A percentile compares a stretch with the other conserved stretches of the same genome.
These are phyloP conservation scores for Colletotrichum filicis DNA, from an alignment of 2,329 filamentous ascomycete genomes.

Conservation along the genomic window DNA sequence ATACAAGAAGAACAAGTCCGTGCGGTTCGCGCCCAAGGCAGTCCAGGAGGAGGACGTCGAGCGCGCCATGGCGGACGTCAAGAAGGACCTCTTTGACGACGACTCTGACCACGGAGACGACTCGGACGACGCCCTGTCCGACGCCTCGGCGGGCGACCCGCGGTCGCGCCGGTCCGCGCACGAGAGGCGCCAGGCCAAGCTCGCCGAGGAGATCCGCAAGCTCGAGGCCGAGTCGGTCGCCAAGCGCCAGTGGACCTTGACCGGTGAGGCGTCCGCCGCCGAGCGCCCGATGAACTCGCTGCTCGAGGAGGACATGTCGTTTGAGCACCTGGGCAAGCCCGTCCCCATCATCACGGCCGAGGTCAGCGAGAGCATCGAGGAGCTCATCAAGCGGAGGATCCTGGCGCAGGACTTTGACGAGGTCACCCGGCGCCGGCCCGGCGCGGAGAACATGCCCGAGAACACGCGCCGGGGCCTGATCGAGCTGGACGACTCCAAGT, in stretches of 20 bases:
- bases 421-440: constrained; percentile 83
- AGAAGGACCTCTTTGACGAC: constrained; percentile 91
- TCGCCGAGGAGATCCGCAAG: constrained; percentile 89
- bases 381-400: constrained; percentile 93
- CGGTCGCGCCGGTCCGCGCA: constrained; percentile 84
- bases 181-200: constrained; percentile 85
- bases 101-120: constrained; percentile 69
- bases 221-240: constrained; percentile 90
- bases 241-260: constrained; percentile 90
- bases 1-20: constrained; percentile 53
- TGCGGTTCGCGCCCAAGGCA: constrained; percentile 51
- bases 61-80: constrained; percentile 86
- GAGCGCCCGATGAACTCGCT: constrained; percentile 92
- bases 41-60: constrained; percentile 76
- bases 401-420: constrained; percentile 93
- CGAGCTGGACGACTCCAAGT: constrained; percentile 87
- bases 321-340: constrained; percentile 94
- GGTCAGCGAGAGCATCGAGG: constrained; percentile 90
- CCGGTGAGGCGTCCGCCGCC: constrained; percentile 85
- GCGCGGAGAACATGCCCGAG: constrained; percentile 67
- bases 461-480: constrained; percentile 76
- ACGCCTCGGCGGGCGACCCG: constrained; percentile 75
- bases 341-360: constrained; percentile 94
- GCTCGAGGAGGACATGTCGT: constrained; percentile 93
- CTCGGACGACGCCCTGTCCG: constrained; percentile 72